Percentiles rank a stretch among this genome's conserved stretches.
phyloP scores from a whole-genome alignment of 495 filamentous ascomycete genomes.

The Achaetomiella virescens region DNA sequence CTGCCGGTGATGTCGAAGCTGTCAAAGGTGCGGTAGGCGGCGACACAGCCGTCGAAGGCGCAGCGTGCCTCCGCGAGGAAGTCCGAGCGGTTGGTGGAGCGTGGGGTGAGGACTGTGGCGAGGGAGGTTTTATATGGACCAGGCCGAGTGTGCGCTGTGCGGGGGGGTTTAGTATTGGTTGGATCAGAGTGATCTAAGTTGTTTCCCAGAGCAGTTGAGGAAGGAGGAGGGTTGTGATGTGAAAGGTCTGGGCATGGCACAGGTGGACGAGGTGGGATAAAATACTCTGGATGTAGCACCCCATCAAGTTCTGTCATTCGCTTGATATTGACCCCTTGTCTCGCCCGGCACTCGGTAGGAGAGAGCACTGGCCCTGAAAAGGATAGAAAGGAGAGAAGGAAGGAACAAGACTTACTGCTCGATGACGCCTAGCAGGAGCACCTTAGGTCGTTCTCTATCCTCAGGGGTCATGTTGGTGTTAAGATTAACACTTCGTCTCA shows the following conservation, averaged over 20 bases:
- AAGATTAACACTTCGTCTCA: too few species aligned
- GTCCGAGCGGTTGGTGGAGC: slow-evolving; percentile 26
- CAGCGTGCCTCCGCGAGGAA: slow-evolving; percentile 71
- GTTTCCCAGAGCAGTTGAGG: neutral
- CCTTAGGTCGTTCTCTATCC: slow-evolving; percentile 16
- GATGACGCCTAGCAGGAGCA: slow-evolving; percentile 30
- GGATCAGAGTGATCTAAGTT: neutral
- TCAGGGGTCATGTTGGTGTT: neutral
- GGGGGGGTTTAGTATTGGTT: neutral
- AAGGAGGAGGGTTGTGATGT: too few species aligned
- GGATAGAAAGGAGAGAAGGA: too few species aligned
- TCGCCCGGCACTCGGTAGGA: too few species aligned
- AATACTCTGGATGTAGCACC: too few species aligned
- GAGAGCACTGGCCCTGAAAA: neutral
- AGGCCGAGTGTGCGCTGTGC: slow-evolving; percentile 26
- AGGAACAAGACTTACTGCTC: slow-evolving; percentile 26
- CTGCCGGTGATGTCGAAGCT: slow-evolving; percentile 62
- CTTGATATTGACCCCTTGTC: too few species aligned
- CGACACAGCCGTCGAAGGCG: slow-evolving; percentile 59
- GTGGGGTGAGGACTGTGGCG: slow-evolving; percentile 27
- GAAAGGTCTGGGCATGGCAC: too few species aligned
- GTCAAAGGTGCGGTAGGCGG: slow-evolving; percentile 70
- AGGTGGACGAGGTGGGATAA: too few species aligned
- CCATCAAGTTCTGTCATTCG: too few species aligned
- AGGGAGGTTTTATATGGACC: slow-evolving; percentile 22